These are phyloP conservation scores for Mallotus nudiflorus DNA, from an alignment of 345 rosid genomes.

Conservation along the genomic window DNA sequence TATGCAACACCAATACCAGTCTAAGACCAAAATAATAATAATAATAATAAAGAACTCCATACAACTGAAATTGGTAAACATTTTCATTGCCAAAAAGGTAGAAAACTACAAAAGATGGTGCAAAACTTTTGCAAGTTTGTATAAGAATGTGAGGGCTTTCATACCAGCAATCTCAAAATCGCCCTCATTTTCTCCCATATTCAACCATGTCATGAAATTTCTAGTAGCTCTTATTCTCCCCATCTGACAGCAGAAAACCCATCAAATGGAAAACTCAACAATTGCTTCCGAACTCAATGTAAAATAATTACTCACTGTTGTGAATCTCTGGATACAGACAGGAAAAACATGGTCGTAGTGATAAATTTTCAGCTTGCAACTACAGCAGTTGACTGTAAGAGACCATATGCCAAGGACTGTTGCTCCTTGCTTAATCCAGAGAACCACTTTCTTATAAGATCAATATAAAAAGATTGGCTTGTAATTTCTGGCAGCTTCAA, in stretches of 20 bases:
- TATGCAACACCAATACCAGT: too few relatives aligned
- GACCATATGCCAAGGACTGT: constrained; percentile 24
- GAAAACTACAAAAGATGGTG: not conserved
- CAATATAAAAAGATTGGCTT: constrained; percentile 28
- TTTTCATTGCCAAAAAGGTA: too few relatives aligned
- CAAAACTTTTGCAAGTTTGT: not conserved
- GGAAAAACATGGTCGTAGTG: not conserved
- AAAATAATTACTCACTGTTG: too few relatives aligned
- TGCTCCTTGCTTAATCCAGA: constrained; percentile 48
- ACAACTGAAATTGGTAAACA: too few relatives aligned
- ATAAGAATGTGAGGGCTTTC: not conserved
- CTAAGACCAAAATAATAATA: too few relatives aligned
- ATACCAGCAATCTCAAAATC: constrained; percentile 1
- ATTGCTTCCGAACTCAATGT: not conserved
- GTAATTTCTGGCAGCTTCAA: constrained; percentile 18
- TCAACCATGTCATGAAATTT: not conserved
- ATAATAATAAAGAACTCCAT: too few relatives aligned
- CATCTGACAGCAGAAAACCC: not conserved
- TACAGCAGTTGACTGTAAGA: constrained; percentile 25
- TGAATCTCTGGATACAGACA: not conserved
- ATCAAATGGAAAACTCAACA: not conserved
- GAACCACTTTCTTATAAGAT: constrained; percentile 60
- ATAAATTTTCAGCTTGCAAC: not conserved
- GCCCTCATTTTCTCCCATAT: not conserved
- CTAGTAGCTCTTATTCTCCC: not conserved